Conservation (phyloP, 2,329 filamentous ascomycete genomes). For the Arthrobotrys conoides region DNA sequence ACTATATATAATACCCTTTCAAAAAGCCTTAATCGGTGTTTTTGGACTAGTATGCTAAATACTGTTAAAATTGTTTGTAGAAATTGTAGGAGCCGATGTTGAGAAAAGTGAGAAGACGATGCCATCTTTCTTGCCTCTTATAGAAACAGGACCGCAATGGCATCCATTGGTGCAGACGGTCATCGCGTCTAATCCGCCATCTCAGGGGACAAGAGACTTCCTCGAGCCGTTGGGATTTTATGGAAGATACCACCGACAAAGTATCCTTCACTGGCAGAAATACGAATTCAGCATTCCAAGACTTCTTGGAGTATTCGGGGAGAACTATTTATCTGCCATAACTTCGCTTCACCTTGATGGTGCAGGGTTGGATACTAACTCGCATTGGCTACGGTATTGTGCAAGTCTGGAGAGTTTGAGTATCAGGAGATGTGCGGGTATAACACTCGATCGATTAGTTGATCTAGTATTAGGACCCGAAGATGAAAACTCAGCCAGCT, state of each 20-base stretch:
- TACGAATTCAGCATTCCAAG: slow-evolving; percentile 28
- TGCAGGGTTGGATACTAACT: background rate
- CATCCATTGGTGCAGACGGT: slow-evolving; percentile 21
- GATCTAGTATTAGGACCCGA: background rate
- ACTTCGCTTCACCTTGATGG: slow-evolving; percentile 24
- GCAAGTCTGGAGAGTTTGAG: slow-evolving; percentile 27
- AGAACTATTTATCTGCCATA: slow-evolving; percentile 22
- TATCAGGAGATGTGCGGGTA: slow-evolving; percentile 25
- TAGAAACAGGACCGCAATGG: slow-evolving; percentile 1
- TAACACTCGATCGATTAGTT: slow-evolving; percentile 8
- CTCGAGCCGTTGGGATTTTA: slow-evolving; percentile 29
- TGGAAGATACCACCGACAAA: slow-evolving; percentile 19
- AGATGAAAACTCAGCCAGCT: background rate
- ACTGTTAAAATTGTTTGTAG: background rate
- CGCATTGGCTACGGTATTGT: slow-evolving; percentile 28
- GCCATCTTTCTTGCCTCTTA: background rate
- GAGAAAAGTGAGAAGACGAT: background rate
- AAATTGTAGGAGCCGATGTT: background rate
- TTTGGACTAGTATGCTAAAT: too few relatives aligned
- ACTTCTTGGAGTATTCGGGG: slow-evolving; percentile 26
- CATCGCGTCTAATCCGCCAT: background rate
- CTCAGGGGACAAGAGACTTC: background rate
- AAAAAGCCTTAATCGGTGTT: too few relatives aligned
- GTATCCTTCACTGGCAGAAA: slow-evolving; percentile 15
- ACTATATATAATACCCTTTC: background rate